Evolutionary conservation across 208 protist species (phyloP).

Genomic region (Trypanosoma caninum): DNA sequence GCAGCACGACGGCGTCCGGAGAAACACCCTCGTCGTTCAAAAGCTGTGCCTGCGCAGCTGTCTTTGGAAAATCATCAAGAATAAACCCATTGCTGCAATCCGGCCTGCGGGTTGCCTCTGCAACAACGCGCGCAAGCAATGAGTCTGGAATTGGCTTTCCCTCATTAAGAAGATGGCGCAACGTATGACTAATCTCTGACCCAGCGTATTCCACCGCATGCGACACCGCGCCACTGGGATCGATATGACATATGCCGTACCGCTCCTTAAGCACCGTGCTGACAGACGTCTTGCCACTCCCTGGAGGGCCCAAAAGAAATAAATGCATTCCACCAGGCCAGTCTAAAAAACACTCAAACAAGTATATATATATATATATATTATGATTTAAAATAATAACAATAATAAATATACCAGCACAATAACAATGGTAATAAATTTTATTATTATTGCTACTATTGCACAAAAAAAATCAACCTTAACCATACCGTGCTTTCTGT

Average conservation of each 20-base stretch:
- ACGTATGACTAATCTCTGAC: constrained; percentile 30
- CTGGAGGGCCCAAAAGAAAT: constrained; percentile 72
- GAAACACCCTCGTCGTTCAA: constrained; percentile 51
- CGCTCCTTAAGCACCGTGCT: constrained; percentile 76
- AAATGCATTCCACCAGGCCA: constrained; percentile 65
- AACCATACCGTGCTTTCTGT: no score
- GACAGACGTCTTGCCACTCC: constrained; percentile 74
- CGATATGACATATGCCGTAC: constrained; percentile 83
- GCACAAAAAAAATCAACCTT: no score
- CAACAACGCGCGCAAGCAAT: constrained; percentile 62
- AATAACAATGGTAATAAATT: no score
- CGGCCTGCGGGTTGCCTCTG: constrained; percentile 61
- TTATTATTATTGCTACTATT: no score
- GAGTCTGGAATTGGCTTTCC: constrained; percentile 63
- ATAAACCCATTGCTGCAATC: constrained; percentile 90
- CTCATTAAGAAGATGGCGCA: constrained; percentile 63
- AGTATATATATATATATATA: constrained; percentile 18
- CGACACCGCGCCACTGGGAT: constrained; percentile 60
- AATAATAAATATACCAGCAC: no score
- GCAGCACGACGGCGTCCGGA: constrained; percentile 62
- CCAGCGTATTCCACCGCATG: constrained; percentile 49
- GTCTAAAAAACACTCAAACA: constrained; percentile 23
- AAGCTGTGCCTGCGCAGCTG: constrained; percentile 59
- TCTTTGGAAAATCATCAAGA: constrained; percentile 87
- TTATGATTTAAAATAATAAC: no score